Evolutionary conservation across 139 green algal genomes (phyloP).

Genomic region (Chlorella sorokiniana): DNA sequence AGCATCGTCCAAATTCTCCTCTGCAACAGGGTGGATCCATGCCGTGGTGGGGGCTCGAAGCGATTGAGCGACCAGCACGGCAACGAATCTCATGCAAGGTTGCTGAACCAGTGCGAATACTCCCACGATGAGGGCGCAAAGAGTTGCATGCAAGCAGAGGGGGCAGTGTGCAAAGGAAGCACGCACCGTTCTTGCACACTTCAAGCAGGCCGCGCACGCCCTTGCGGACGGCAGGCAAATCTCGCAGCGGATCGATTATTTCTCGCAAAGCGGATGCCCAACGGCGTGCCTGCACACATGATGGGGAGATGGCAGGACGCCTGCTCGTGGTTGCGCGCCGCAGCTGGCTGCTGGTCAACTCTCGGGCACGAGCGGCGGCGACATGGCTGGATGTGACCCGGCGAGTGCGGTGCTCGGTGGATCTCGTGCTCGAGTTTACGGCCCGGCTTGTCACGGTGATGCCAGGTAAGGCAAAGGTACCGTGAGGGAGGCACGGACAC

Average conservation of each 20-base stretch:
- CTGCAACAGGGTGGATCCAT: constrained; percentile 41
- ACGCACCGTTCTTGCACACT: constrained; percentile 46
- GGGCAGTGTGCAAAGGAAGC: not conserved
- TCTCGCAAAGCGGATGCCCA: not conserved
- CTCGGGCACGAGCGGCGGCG: too few species aligned
- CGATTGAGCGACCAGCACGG: too few species aligned
- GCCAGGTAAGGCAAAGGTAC: not conserved
- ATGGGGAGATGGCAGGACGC: not conserved
- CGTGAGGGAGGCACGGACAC: not conserved
- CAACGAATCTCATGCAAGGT: too few species aligned
- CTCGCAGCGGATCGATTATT: constrained; percentile 13
- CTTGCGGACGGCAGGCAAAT: constrained; percentile 30
- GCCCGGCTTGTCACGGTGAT: not conserved
- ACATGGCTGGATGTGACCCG: too few species aligned
- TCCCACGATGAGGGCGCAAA: not conserved
- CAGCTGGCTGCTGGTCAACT: too few species aligned
- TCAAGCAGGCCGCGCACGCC: constrained; percentile 33
- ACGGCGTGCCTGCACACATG: not conserved
- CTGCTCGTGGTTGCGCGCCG: not conserved
- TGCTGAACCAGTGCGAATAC: not conserved
- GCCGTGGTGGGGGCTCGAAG: not conserved
- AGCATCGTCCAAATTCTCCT: constrained; percentile 78
- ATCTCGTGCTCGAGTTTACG: too few species aligned
- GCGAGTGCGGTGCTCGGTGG: too few species aligned
- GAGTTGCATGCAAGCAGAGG: not conserved